Evolutionary conservation across 352 stramenopile genomes (phyloP), one percentile per base, ranked within the genome.

Genomic region (Pythium phragmitis): DNA sequence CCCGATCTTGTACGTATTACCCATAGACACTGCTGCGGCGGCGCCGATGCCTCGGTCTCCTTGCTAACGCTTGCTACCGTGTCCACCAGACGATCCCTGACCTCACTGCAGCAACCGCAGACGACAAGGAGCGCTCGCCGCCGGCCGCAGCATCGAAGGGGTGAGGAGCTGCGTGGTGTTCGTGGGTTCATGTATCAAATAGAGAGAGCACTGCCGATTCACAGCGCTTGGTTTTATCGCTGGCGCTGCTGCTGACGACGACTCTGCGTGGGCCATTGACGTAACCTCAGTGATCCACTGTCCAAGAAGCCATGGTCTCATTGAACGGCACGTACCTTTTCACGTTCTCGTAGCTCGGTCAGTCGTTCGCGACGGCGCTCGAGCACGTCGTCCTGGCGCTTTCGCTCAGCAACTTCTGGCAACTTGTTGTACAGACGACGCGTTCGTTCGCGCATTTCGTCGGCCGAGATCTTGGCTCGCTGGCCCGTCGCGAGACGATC

Each of bases 331-430:
- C 70, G 55, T 21, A 90, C 79, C 74, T 88, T 87, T 66, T 92
- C 84, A 45, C 91, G 74, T 28, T 91, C 73, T 13, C 81, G 77
- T 45, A 95, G 54, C 56, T 92, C 77, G 33, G 82, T 37, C 14
- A 91, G 74, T 21, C 82, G 82, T 57, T 92, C 59, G 45, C 80
- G 80, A 19, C 86, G 79, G n/a, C 78, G 66, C 23, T 72, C 74
- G 55, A 91, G 66, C 17, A 89, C 67, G 65, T 95, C 82, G 42
- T 93, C 80, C 55, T 93, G 80, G 8, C 81, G 77, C 60, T 88
- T 87, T 11, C 72, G 72, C 68, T 92, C 82, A 12, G 91, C 62
- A 39, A 93, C 80, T 65, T 93, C 86, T 0, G 82, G 86, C 0
- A 93, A 65, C 57, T 91, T 69, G 43, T 83, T 74, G 59, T 92